Conservation (phyloP, 202 grass and related monocot species). For the Musa balbisiana region DNA sequence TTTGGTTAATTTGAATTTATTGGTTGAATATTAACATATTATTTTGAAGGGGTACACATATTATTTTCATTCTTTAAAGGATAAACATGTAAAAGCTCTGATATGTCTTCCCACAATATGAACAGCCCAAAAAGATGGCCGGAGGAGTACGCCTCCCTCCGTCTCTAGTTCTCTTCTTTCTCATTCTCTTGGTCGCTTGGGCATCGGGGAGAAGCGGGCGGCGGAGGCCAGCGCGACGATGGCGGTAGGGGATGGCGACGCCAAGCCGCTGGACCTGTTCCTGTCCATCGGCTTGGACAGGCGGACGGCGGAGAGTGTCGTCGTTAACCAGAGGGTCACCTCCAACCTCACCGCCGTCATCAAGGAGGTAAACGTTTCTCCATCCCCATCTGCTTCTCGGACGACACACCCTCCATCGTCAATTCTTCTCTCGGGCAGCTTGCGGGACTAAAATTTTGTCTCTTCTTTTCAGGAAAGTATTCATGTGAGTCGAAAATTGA, state of each 20-base stretch:
- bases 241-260: slow-evolving; percentile 21
- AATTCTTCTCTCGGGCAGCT: neutral
- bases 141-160: no score
- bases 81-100: no score
- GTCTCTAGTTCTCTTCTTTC: no score
- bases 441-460: neutral
- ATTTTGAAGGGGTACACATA: no score
- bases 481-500: no score
- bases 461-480: neutral
- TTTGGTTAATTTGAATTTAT: no score
- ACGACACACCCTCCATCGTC: no score
- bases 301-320: slow-evolving; percentile 74
- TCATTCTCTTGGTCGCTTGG: neutral
- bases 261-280: slow-evolving; percentile 46
- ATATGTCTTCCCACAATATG: no score
- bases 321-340: slow-evolving; percentile 77
- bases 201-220: neutral
- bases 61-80: no score
- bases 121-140: no score
- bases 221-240: neutral
- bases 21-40: no score
- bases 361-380: slow-evolving; percentile 41
- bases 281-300: slow-evolving; percentile 82
- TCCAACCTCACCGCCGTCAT: slow-evolving; percentile 77
- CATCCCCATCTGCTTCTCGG: no score